Percentiles rank a stretch among this genome's conserved stretches.
Conservation (phyloP, 805 yeast species). For the Nakazawaea holstii region DNA sequence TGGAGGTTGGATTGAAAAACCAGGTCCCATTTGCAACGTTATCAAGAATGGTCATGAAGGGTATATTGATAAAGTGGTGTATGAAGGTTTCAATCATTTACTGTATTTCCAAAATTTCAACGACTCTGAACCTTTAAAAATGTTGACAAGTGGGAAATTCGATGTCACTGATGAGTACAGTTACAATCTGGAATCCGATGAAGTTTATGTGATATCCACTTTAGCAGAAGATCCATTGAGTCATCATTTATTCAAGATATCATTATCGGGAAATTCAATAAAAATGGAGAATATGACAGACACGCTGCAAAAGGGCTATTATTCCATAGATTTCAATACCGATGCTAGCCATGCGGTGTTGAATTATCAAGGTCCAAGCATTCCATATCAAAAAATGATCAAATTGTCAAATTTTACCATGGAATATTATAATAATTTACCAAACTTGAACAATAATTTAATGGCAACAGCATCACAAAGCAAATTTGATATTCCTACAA, state of each 20-base stretch:
- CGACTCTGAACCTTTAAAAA: conserved; percentile 31
- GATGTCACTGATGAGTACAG: conserved; percentile 46
- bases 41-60: conserved; percentile 35
- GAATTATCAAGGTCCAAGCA: conserved; percentile 40
- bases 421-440: neutral
- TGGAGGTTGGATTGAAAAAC: conserved; percentile 58
- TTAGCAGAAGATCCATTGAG: conserved; percentile 43
- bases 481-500: conserved; percentile 42
- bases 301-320: conserved; percentile 36
- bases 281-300: conserved; percentile 22
- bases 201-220: conserved; percentile 54
- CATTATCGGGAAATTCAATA: conserved; percentile 26
- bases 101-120: conserved; percentile 49
- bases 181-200: conserved; percentile 40
- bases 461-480: neutral
- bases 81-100: conserved; percentile 55
- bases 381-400: conserved; percentile 41
- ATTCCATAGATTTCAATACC: conserved; percentile 46
- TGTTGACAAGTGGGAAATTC: conserved; percentile 42
- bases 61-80: conserved; percentile 57
- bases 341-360: conserved; percentile 49
- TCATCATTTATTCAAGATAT: conserved; percentile 52
- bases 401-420: conserved; percentile 13
- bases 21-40: conserved; percentile 27
- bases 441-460: conserved; percentile 5